These are phyloP conservation scores for Pythium guiyangense DNA, from an alignment of 352 stramenopile genomes.

Conservation along the genomic window DNA sequence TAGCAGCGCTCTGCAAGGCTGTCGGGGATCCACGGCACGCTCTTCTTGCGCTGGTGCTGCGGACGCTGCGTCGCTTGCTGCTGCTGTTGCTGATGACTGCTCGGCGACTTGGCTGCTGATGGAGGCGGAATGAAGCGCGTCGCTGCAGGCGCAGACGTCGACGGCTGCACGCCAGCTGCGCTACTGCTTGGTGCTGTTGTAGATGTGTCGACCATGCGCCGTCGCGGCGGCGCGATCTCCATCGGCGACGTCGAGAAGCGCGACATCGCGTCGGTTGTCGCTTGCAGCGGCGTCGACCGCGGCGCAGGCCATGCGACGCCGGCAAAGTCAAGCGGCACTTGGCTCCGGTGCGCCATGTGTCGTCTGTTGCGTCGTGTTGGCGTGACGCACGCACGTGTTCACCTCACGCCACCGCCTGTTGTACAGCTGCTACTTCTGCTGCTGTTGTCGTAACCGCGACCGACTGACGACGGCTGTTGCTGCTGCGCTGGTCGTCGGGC, in stretches of 20 bases:
- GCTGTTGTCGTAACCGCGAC: neutral
- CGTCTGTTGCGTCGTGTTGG: neutral
- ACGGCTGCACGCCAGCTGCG: conserved; percentile 1
- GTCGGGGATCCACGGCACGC: conserved; percentile 80
- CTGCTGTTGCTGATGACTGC: conserved; percentile 16
- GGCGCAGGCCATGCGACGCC: conserved; percentile 3
- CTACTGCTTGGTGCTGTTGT: neutral
- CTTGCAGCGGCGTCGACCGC: neutral
- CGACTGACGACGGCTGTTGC: neutral
- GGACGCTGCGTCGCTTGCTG: conserved; percentile 15
- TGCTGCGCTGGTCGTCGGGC: neutral
- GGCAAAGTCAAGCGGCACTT: neutral
- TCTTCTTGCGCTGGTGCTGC: conserved; percentile 28
- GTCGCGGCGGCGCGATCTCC: conserved; percentile 2
- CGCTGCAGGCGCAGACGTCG: conserved; percentile 7
- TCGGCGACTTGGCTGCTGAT: conserved; percentile 4
- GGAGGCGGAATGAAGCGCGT: conserved; percentile 1
- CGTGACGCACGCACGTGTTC: neutral
- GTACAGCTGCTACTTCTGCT: neutral
- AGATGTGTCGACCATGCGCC: neutral
- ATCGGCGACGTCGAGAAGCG: conserved; percentile 14
- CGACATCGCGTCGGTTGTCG: conserved; percentile 4
- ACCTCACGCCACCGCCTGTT: neutral
- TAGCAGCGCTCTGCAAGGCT: conserved; percentile 80
- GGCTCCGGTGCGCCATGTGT: neutral